phyloP scores from a whole-genome alignment of 192 early-diverging fungal genomes.

The Coemansia sp. region DNA sequence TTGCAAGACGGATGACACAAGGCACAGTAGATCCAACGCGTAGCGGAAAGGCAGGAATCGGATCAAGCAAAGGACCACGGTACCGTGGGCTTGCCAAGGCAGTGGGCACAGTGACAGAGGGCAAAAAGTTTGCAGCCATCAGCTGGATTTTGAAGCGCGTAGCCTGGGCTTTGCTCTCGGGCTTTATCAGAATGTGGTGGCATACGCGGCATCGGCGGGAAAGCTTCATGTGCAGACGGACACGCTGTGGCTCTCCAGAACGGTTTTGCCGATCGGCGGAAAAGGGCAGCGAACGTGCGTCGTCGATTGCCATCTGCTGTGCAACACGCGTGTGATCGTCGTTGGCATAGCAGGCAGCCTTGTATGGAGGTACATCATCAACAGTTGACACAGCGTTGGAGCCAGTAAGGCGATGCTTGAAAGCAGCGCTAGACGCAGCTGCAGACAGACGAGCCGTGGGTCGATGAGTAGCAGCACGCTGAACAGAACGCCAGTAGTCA shows the following conservation, averaged over 20 bases:
- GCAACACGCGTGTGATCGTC: constrained; percentile 14
- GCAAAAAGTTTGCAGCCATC: constrained; percentile 78
- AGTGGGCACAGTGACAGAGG: constrained; percentile 62
- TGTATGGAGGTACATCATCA: constrained; percentile 22
- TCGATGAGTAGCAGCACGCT: constrained; percentile 50
- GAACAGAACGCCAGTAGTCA: constrained; percentile 79
- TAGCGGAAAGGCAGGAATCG: constrained; percentile 29
- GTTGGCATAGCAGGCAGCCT: constrained; percentile 13
- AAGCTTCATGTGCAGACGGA: constrained; percentile 83
- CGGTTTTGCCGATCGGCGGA: constrained; percentile 41
- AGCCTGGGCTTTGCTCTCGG: constrained; percentile 86
- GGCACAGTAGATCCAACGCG: constrained; percentile 43
- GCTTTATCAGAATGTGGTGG: constrained; percentile 87
- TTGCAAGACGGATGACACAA: constrained; percentile 71
- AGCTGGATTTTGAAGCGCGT: constrained; percentile 88
- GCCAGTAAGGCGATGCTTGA: constrained; percentile 25
- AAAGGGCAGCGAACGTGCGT: constrained; percentile 53
- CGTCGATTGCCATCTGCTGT: constrained; percentile 16
- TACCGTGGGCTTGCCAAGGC: constrained; percentile 18
- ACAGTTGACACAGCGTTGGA: background rate
- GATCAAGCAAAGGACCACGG: constrained; percentile 2
- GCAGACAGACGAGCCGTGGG: background rate
- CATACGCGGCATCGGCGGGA: constrained; percentile 84
- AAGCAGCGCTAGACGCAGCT: constrained; percentile 4
- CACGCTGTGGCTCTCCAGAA: constrained; percentile 67